Conservation (phyloP, 2,329 filamentous ascomycete species). For the Colletotrichum chlorophyti region DNA sequence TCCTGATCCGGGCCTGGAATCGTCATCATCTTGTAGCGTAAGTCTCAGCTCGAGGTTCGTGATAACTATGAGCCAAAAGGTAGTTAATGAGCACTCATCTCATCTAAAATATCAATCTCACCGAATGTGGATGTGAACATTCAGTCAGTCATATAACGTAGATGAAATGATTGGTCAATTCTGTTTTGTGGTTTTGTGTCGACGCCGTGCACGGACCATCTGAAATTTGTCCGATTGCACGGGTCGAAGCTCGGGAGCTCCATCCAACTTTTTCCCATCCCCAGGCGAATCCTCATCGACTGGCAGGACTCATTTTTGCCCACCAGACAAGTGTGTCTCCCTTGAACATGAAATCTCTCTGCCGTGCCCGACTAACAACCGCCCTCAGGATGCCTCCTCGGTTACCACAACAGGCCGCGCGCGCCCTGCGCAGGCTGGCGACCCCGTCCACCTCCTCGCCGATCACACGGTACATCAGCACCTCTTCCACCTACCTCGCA, state of each 20-base stretch:
- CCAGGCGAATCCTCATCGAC: conserved; percentile 6
- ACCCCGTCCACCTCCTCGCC: conserved; percentile 11
- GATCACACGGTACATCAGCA: conserved; percentile 22
- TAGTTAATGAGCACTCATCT: too few species aligned
- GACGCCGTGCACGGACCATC: conserved; percentile 10
- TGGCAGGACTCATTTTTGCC: conserved; percentile 13
- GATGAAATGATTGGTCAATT: conserved; percentile 29
- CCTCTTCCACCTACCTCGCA: conserved; percentile 22
- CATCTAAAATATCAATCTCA: too few species aligned
- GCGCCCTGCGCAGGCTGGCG: conserved; percentile 27
- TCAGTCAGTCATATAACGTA: too few species aligned
- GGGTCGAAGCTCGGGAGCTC: conserved; percentile 22
- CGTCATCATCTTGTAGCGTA: too few species aligned
- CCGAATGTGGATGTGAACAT: too few species aligned
- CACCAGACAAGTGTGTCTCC: conserved; percentile 12
- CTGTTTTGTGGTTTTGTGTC: not conserved
- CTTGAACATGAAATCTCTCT: not conserved
- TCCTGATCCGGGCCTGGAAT: too few species aligned
- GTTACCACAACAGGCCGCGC: conserved; percentile 27
- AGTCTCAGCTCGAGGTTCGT: too few species aligned
- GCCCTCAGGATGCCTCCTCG: conserved; percentile 24
- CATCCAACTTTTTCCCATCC: conserved; percentile 25
- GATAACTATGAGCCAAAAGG: too few species aligned
- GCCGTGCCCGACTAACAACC: not conserved
- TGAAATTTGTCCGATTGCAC: conserved; percentile 27